Evolutionary conservation across 2,329 filamentous ascomycete species (phyloP).

Genomic region (Camptophora hylomeconis): DNA sequence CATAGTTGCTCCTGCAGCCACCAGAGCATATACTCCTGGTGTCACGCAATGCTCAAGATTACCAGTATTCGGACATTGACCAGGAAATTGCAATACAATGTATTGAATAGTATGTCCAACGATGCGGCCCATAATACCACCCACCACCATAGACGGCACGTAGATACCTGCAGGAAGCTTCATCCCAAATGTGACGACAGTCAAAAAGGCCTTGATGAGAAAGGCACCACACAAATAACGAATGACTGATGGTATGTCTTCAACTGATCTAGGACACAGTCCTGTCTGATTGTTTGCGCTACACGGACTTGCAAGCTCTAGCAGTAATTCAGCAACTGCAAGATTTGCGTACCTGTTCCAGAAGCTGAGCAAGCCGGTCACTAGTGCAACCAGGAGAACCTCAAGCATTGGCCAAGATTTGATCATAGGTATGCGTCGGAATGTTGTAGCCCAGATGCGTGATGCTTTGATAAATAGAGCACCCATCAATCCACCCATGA

Average conservation of each 20-base stretch:
- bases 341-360: conserved; percentile 88
- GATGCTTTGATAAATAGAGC: conserved; percentile 96
- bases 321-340: conserved; percentile 77
- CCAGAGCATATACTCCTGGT: conserved; percentile 90
- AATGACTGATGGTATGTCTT: conserved; percentile 66
- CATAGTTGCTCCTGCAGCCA: conserved; percentile 94
- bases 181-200: conserved; percentile 84
- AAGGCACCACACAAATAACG: conserved; percentile 63
- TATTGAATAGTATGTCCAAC: conserved; percentile 79
- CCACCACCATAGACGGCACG: conserved; percentile 96
- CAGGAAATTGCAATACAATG: conserved; percentile 58
- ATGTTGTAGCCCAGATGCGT: conserved; percentile 74
- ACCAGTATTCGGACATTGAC: conserved; percentile 26
- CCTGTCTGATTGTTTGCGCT: conserved; percentile 58
- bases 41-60: conserved; percentile 75
- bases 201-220: conserved; percentile 77
- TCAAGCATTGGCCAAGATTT: conserved; percentile 77
- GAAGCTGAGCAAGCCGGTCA: conserved; percentile 76
- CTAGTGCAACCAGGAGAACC: conserved; percentile 71
- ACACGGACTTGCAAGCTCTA: conserved; percentile 84
- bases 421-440: conserved; percentile 67
- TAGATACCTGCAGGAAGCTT: conserved; percentile 97
- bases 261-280: conserved; percentile 54
- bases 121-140: conserved; percentile 77
- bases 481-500: conserved; percentile 71